Evolutionary conservation across 129 eudicot species (phyloP), one percentile per base, ranked within the genome.

Genomic region (Flaveria sonorensis): DNA sequence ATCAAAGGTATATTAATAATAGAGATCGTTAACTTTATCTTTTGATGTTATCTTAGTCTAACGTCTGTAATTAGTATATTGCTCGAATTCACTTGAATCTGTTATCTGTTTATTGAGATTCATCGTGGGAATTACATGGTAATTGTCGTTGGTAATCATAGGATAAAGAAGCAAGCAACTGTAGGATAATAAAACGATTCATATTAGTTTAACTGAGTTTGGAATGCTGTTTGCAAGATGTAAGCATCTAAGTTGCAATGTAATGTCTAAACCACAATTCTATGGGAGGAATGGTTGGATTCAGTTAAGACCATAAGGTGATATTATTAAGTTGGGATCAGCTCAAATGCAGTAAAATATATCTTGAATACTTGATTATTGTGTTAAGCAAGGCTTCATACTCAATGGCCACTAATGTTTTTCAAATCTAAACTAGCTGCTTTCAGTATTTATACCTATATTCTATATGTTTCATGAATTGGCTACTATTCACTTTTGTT

Each of bases 121-220:
- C 40, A 30, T 30, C 36, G 6, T 30, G 36, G 36, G 36, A 30
- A 30, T 30, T 4, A 30, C 36, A 47, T 63, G 53, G 39, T 30
- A 42, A 47, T 63, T 19, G 63, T 48, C 14, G 72, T 75, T 64
- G 72, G 9, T 65, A 18, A 63, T 76, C 48, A 50, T 76, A 48
- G 68, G 63, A 48, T 51, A 65, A 36, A 32, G 23, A 32, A 30
- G 26, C 21, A 75, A 26, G 32, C 14, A 62, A 75, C 46, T 20
- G 15, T 0, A 36, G 40, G 7, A 6, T 36, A 36, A 36, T 36
- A 75, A 59, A 74, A 2, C 48, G 10, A 62, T n/a, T 63, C 61
- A 47, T 75, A 43, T 63, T 75, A 45, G 62, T 59, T 45, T 75
- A 75, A 75, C 48, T 62, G 30, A 75, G 64, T 63, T 36, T 36